These are phyloP conservation scores for Raffaelea deltoideospora DNA, from an alignment of 2,329 filamentous ascomycete species.

Conservation along the genomic window DNA sequence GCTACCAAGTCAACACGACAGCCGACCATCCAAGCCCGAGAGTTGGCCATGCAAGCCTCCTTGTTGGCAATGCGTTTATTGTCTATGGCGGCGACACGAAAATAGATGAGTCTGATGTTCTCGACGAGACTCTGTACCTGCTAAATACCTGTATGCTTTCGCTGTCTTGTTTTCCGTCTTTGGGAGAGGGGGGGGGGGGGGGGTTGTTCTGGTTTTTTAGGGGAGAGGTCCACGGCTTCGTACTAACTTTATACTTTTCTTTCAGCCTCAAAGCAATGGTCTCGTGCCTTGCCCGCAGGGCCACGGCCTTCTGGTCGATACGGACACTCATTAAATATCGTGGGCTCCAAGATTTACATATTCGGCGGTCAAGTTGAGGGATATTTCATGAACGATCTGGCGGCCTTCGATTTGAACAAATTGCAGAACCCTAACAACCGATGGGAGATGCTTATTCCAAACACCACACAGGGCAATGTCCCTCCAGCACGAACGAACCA, in stretches of 20 bases:
- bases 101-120: constrained; percentile 75
- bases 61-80: constrained; percentile 97
- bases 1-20: constrained; percentile 81
- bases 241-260: neutral
- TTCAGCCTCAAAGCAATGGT: constrained; percentile 93
- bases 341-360: constrained; percentile 93
- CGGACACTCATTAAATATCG: constrained; percentile 88
- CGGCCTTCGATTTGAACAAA: constrained; percentile 91
- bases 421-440: constrained; percentile 80
- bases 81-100: constrained; percentile 98
- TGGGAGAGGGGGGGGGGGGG: too few relatives aligned
- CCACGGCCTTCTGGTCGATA: constrained; percentile 80
- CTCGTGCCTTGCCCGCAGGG: constrained; percentile 75
- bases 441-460: constrained; percentile 85
- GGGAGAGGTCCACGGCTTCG: too few relatives aligned
- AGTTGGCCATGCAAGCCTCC: constrained; percentile 82
- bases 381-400: constrained; percentile 93
- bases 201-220: too few relatives aligned
- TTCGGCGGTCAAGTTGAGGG: constrained; percentile 97
- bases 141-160: constrained; percentile 72
- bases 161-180: neutral
- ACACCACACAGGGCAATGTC: constrained; percentile 49
- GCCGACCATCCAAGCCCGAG: constrained; percentile 88
- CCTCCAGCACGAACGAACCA: constrained; percentile 92
- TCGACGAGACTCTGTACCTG: constrained; percentile 92